These are phyloP conservation scores for Clausena lansium DNA, from an alignment of 345 rosid species.

Conservation along the genomic window DNA sequence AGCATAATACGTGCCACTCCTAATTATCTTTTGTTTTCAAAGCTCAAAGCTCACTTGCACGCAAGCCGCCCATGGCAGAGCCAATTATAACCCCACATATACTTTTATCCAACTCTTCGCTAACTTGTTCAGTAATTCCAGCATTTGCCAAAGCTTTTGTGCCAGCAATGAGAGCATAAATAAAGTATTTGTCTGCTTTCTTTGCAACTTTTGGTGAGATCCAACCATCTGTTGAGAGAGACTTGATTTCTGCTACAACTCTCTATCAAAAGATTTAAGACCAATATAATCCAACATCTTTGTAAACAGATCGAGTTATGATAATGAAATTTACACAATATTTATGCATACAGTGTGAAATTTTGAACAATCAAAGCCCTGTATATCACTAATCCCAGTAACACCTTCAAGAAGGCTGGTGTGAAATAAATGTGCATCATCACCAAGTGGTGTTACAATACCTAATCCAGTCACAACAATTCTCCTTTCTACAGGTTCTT, in stretches of 20 bases:
- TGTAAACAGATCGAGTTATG: background rate
- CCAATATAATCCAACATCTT: background rate
- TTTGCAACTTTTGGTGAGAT: constrained; percentile 47
- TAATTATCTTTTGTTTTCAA: too few species aligned
- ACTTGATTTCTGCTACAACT: constrained; percentile 62
- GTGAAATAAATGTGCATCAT: constrained; percentile 45
- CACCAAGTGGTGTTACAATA: constrained; percentile 53
- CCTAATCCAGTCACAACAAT: constrained; percentile 64
- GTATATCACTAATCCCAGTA: constrained; percentile 51
- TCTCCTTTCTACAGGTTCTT: constrained; percentile 25
- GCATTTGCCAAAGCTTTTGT: constrained; percentile 61
- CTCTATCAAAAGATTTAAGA: constrained; percentile 21
- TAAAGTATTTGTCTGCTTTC: constrained; percentile 59
- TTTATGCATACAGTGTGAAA: constrained; percentile 38
- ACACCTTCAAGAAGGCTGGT: constrained; percentile 50
- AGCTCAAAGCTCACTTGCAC: constrained; percentile 22
- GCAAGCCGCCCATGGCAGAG: constrained; percentile 57
- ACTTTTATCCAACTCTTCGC: constrained; percentile 38
- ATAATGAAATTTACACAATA: background rate
- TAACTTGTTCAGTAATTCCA: constrained; percentile 45
- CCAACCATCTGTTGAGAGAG: constrained; percentile 53
- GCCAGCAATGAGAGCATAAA: constrained; percentile 54
- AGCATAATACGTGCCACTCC: too few species aligned
- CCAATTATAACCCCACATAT: constrained; percentile 60
- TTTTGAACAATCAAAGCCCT: constrained; percentile 50